Evolutionary conservation across 306 rosid genomes (phyloP).

Genomic region (Ziziphus jujuba): DNA sequence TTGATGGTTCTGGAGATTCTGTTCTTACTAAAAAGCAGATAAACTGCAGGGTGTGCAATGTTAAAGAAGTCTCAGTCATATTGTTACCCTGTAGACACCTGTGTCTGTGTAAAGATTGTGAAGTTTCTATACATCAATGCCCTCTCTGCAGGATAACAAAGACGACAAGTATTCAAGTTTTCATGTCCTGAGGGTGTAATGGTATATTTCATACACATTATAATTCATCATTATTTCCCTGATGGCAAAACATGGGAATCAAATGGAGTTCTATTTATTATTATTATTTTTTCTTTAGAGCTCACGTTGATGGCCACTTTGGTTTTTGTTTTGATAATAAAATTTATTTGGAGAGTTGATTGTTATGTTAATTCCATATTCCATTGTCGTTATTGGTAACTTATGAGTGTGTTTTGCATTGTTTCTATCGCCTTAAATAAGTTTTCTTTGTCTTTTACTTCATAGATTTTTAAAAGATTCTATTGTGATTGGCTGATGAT

Average conservation of each 20-base stretch:
- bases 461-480: not conserved
- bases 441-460: not conserved
- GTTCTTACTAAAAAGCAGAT: constrained; percentile 3
- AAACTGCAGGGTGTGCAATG: constrained; percentile 31
- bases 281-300: not conserved
- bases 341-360: no score
- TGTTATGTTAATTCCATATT: no score
- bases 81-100: constrained; percentile 40
- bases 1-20: constrained; percentile 7
- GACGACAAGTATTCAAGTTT: constrained; percentile 31
- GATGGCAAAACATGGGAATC: no score
- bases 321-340: no score
- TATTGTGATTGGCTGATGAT: not conserved
- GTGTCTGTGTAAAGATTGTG: constrained; percentile 39
- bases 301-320: not conserved
- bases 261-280: no score
- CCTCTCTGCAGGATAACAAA: constrained; percentile 27
- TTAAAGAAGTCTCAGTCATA: constrained; percentile 29
- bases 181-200: constrained; percentile 12
- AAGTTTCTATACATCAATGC: constrained; percentile 28
- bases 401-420: not conserved
- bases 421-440: not conserved
- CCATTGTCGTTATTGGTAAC: not conserved
- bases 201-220: not conserved
- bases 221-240: no score